Evolutionary conservation across 2,329 filamentous ascomycete genomes (phyloP), one percentile per base, ranked within the genome.

Genomic region (Cercospora nicotianae): DNA sequence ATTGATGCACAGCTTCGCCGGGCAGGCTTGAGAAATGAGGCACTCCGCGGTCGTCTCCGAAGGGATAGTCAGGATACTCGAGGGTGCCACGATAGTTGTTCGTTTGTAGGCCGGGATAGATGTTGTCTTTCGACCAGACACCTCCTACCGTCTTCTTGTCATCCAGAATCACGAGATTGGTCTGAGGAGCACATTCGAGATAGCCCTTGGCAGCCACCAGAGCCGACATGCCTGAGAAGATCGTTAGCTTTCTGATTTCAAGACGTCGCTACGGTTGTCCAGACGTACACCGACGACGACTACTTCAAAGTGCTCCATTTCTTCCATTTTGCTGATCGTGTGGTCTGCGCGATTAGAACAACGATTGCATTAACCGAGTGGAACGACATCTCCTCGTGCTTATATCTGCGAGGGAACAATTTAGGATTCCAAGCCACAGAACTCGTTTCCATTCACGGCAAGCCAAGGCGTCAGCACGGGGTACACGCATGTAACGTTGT

Each of bases 61-160:
- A 69, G 3, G 68, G 68, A 58, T 55, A 65, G 39, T 69, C 68
- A 3, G 65, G 68, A 10, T 67, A 57, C 59, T 69, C 61, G 13
- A 69, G 63, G 5, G 65, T 63, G 18, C 64, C 64, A 16, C 61
- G 65, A 55, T 63, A 59, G 16, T 69, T 69, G 60, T 69, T 69
- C 4, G 65, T 65, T 16, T 59, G 55, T 0, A 69, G 59, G 5
- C 65, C 68, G 3, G 45, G 45, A 39, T 67, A 70, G 36, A 67
- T 64, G 20, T 66, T 67, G 9, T 70, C 68, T 59, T 64, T 33
- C 8, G 51, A 63, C 68, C 68, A 70, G 10, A 70, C 68, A 5
- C 68, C 68, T 16, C 65, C 68, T 5, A 67, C 30, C 23, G 68
- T 66, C 55, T 66, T 67, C 53, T 67, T 63, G 26, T 67, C 63